Conservation (phyloP, 345 rosid species). For the Linum trigynum region DNA sequence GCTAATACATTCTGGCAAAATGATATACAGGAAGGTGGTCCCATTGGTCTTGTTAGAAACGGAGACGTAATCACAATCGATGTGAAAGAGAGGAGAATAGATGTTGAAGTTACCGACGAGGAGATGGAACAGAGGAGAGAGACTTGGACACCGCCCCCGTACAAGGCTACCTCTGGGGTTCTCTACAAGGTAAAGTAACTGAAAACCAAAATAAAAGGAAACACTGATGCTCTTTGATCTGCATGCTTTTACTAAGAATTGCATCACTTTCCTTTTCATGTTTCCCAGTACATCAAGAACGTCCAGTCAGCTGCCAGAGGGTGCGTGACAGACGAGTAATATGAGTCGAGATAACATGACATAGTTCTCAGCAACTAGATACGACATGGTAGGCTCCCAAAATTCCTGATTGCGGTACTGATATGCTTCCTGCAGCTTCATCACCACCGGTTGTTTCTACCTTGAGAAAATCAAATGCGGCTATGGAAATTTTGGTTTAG, state of each 20-base stretch:
- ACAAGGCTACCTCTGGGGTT: slow-evolving; percentile 60
- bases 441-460: too few relatives aligned
- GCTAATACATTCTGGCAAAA: not conserved
- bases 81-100: slow-evolving; percentile 62
- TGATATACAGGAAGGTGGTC: slow-evolving; percentile 81
- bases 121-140: slow-evolving; percentile 68
- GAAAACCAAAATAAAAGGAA: not conserved
- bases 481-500: too few relatives aligned
- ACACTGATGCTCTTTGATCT: not conserved
- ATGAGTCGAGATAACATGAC: not conserved
- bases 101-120: slow-evolving; percentile 42
- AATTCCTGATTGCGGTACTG: too few relatives aligned
- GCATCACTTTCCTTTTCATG: not conserved
- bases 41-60: slow-evolving; percentile 67
- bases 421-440: too few relatives aligned
- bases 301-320: slow-evolving; percentile 81
- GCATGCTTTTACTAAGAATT: not conserved
- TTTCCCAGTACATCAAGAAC: slow-evolving; percentile 79
- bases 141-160: slow-evolving; percentile 73
- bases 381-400: too few relatives aligned
- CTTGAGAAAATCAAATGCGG: too few relatives aligned
- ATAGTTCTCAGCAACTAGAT: too few relatives aligned
- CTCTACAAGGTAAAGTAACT: slow-evolving; percentile 49
- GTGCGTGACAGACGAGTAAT: slow-evolving; percentile 86
- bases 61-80: slow-evolving; percentile 75